A percentile compares a stretch with the other conserved stretches of the same genome.
These are phyloP conservation scores for Rhizopogon sp. DNA, from an alignment of 768 basidiomycete genomes.

Conservation along the genomic window DNA sequence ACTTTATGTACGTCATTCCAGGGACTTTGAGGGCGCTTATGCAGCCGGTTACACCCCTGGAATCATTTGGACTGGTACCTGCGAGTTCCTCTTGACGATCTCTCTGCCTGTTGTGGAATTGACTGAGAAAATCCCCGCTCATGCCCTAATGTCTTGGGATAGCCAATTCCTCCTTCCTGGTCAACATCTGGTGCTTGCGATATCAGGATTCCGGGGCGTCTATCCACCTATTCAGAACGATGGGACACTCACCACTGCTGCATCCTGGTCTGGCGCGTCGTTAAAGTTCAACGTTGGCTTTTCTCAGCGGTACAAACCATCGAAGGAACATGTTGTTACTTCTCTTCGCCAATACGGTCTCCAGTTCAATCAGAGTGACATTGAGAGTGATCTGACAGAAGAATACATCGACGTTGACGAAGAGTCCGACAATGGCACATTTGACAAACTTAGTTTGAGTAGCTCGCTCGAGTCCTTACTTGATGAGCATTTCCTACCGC, in stretches of 20 bases:
- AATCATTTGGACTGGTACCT: constrained; percentile 42
- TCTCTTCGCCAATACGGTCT: constrained; percentile 47
- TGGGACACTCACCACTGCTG: constrained; percentile 33
- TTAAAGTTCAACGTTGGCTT: constrained; percentile 62
- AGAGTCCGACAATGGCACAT: constrained; percentile 26
- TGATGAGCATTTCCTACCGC: constrained; percentile 48
- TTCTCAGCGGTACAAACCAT: constrained; percentile 55
- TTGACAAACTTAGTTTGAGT: constrained; percentile 62
- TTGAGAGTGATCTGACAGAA: constrained; percentile 3
- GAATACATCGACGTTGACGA: neutral
- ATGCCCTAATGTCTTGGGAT: constrained; percentile 74
- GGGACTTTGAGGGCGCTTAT: constrained; percentile 59
- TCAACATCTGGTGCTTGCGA: constrained; percentile 60
- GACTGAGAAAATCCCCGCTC: constrained; percentile 49
- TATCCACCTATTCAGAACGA: constrained; percentile 49
- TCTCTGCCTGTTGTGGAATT: constrained; percentile 52
- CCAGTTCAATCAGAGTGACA: constrained; percentile 34
- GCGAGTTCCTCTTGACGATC: constrained; percentile 51
- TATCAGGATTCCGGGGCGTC: constrained; percentile 47
- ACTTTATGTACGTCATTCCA: constrained; percentile 14
- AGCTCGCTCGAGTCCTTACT: constrained; percentile 57
- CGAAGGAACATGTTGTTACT: constrained; percentile 40
- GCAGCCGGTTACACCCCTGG: constrained; percentile 57
- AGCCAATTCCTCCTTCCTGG: constrained; percentile 50
- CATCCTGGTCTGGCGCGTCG: constrained; percentile 28